phyloP scores from a whole-genome alignment of 164 flowering plant genomes.

The Vitis riparia region DNA sequence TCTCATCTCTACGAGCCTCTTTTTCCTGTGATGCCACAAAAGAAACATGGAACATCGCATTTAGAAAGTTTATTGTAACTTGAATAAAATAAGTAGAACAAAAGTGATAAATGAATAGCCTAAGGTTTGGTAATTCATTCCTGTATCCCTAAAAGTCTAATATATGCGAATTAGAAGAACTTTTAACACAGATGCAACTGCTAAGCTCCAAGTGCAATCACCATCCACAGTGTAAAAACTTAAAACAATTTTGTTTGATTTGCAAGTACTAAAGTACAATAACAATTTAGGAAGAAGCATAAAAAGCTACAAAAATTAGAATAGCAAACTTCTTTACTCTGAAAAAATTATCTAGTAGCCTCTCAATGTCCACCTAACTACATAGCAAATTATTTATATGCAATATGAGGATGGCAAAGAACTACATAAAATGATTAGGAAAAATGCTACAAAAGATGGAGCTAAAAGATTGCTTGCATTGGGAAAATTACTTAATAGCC shows the following conservation, averaged over 20 bases:
- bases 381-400: no score
- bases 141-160: no score
- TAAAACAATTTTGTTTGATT: background rate
- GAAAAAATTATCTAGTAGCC: background rate
- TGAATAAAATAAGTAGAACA: background rate
- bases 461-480: background rate
- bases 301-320: background rate
- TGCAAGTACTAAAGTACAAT: background rate
- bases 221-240: background rate
- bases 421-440: background rate
- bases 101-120: background rate
- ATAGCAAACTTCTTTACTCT: background rate
- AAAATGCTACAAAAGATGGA: background rate
- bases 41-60: conserved; percentile 10
- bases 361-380: background rate
- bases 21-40: conserved; percentile 62
- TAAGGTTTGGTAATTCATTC: no score
- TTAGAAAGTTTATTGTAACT: background rate
- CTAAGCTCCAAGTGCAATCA: background rate
- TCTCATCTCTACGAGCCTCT: conserved; percentile 84
- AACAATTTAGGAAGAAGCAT: background rate
- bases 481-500: no score
- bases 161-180: no score
- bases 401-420: no score
- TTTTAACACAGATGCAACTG: background rate